Base-by-base conservation (phyloP, 345 rosid genomes). In the Salix exigua region DNA sequence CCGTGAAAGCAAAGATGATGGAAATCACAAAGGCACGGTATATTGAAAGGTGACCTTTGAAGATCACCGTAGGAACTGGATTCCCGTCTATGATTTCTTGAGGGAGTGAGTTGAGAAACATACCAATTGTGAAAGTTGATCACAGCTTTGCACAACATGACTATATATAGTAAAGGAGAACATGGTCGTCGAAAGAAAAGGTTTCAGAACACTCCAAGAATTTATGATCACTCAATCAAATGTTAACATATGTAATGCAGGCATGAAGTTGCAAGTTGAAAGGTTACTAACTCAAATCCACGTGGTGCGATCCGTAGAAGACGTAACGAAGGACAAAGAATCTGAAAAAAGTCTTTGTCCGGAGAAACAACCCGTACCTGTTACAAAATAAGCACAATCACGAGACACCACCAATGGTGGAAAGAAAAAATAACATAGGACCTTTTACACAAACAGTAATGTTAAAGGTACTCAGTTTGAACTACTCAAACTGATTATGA, bases 321-420 rank as follows among this genome's bases (percentile, higher is more conserved):
- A 58, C 99, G 96, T 68, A 96, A 86, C 2, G 97, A 87, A 73
- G 99, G 99, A 70, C 92, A 91, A 58, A 96, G 88, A 85, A 96
- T 93, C 88, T 96, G 98, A 80, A 96, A 96, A 82, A 96, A 96
- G 83, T 96, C 99, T 86, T 93, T 96, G 86, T 96, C 99, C 0
- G 99, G 99, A 68, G 99, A 96, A 81, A 96, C 97, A 72, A 96
- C 96, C 77, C 97, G 89, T 38, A 96, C 99, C 99, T 96, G 87
- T 70, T 33, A 18, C 10, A 73, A 73, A 23, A 68, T 21, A 35
- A 69, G 50, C 31, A 68, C 37, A 73, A 68, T 33, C 38, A 73
- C 2, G 19, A 71, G 58, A 38, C 66, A 68, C 65, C 18, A 28
- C 7, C n/a, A n/a, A n/a, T n/a, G n/a, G n/a, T 44, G 28, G 8